phyloP scores from a whole-genome alignment of 2,329 filamentous ascomycete genomes.

The Sporothrix protearum region DNA sequence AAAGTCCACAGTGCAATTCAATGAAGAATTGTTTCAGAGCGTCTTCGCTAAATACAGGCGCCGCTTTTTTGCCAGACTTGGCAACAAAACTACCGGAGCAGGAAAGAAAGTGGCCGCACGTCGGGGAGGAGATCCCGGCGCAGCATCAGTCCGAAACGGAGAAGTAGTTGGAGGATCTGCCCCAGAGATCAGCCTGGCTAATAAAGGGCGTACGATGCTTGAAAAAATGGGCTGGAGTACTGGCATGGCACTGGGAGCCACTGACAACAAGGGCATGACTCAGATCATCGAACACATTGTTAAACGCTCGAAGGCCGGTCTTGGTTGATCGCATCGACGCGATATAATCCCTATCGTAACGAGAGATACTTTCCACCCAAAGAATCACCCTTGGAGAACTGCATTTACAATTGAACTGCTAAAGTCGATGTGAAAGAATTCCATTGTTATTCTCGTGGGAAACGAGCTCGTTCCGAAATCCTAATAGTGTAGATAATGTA shows the following conservation, averaged over 20 bases:
- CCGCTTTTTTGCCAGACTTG: constrained; percentile 55
- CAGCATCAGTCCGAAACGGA: constrained; percentile 69
- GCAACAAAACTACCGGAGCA: constrained; percentile 34
- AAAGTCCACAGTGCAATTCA: constrained; percentile 58
- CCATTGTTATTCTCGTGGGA: constrained; percentile 42
- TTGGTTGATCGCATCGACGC: constrained; percentile 51
- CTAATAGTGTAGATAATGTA: constrained; percentile 66
- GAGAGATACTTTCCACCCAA: no score
- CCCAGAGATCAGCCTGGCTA: constrained; percentile 76
- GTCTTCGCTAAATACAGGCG: constrained; percentile 47
- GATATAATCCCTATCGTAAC: no score
- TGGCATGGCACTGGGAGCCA: constrained; percentile 77
- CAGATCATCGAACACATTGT: constrained; percentile 83
- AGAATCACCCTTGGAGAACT: no score
- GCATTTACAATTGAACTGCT: no score
- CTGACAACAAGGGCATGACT: constrained; percentile 82
- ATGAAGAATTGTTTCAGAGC: constrained; percentile 52
- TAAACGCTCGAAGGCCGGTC: constrained; percentile 77
- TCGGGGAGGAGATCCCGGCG: constrained; percentile 37
- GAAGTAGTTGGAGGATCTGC: constrained; percentile 83
- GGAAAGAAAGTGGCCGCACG: constrained; percentile 27
- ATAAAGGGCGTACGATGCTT: constrained; percentile 80
- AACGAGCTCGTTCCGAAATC: constrained; percentile 61
- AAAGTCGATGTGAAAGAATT: constrained; percentile 9
- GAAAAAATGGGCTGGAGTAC: constrained; percentile 97